A percentile compares a stretch with the other conserved stretches of the same genome.
phyloP scores from a whole-genome alignment of 108 stramenopile genomes.

The Stephanodiscus minutulus region DNA sequence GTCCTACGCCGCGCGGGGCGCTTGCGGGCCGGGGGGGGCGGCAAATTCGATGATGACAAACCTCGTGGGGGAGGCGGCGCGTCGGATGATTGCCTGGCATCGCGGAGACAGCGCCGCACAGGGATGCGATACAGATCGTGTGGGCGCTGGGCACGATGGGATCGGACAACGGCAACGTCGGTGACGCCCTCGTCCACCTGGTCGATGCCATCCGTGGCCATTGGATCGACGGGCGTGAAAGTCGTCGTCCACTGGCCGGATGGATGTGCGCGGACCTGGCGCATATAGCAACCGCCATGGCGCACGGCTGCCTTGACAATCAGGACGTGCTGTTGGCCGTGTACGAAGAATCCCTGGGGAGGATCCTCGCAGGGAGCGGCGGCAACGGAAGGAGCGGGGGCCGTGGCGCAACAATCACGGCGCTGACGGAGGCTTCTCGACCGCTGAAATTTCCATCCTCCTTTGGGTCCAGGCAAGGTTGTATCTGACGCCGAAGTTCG shows the following conservation, averaged over 20 bases:
- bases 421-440: slow-evolving; percentile 36
- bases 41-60: slow-evolving; percentile 57
- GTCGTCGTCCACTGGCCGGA: too few relatives aligned
- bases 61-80: slow-evolving; percentile 58
- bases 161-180: too few relatives aligned
- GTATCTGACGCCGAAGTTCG: slow-evolving; percentile 57
- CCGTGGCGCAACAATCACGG: background rate
- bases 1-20: slow-evolving; percentile 78
- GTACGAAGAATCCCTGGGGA: slow-evolving; percentile 58
- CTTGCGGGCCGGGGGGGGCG: slow-evolving; percentile 48
- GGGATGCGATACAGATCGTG: too few relatives aligned
- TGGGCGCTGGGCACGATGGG: too few relatives aligned
- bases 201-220: too few relatives aligned
- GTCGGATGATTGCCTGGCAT: slow-evolving; percentile 15
- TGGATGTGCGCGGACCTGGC: slow-evolving; percentile 79
- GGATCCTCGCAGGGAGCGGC: too few relatives aligned
- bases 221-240: too few relatives aligned
- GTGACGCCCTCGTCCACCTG: too few relatives aligned
- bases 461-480: slow-evolving; percentile 82
- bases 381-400: background rate
- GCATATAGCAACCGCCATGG: slow-evolving; percentile 73
- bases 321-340: slow-evolving; percentile 50
- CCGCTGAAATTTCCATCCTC: slow-evolving; percentile 72
- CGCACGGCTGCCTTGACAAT: too few relatives aligned
- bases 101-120: too few relatives aligned